A percentile compares a stretch with the other conserved stretches of the same genome.
Conservation (phyloP, 805 yeast species). For the Sugiyamaella smithiae region DNA sequence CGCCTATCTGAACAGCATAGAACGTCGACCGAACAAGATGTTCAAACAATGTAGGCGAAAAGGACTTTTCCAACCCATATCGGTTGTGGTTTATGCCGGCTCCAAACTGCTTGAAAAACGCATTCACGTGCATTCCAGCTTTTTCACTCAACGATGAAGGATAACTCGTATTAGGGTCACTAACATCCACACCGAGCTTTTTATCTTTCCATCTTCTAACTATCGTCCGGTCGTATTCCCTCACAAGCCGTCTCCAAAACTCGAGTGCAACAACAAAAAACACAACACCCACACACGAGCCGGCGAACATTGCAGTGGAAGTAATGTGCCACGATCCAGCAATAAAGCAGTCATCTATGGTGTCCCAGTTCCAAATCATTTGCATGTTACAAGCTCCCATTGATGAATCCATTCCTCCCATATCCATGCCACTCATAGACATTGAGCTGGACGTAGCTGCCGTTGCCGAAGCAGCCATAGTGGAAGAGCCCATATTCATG, state of each 20-base stretch:
- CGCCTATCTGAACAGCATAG: slow-evolving; percentile 60
- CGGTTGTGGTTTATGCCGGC: background rate
- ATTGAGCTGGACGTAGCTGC: slow-evolving; percentile 14
- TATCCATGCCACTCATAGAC: slow-evolving; percentile 14
- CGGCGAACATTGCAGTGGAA: slow-evolving; percentile 61
- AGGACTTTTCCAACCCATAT: background rate
- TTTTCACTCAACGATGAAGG: background rate
- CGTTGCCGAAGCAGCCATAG: slow-evolving; percentile 9
- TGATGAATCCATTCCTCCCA: slow-evolving; percentile 21
- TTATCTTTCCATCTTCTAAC: slow-evolving; percentile 22
- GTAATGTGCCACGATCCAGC: slow-evolving; percentile 61
- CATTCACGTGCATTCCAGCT: background rate
- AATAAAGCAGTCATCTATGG: slow-evolving; percentile 63
- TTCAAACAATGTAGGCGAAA: slow-evolving; percentile 45
- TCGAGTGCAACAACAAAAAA: slow-evolving; percentile 55
- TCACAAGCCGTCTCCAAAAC: slow-evolving; percentile 52
- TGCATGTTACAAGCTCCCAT: slow-evolving; percentile 35
- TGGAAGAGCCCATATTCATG: slow-evolving; percentile 15
- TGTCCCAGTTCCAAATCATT: slow-evolving; percentile 76
- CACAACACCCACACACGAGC: slow-evolving; percentile 70
- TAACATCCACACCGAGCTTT: slow-evolving; percentile 4
- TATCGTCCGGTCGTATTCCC: slow-evolving; percentile 42
- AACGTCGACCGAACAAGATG: slow-evolving; percentile 50
- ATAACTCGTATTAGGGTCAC: background rate
- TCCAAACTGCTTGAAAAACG: slow-evolving; percentile 1